Conservation (phyloP, 2,329 filamentous ascomycete genomes). For the Didymella glomerata region DNA sequence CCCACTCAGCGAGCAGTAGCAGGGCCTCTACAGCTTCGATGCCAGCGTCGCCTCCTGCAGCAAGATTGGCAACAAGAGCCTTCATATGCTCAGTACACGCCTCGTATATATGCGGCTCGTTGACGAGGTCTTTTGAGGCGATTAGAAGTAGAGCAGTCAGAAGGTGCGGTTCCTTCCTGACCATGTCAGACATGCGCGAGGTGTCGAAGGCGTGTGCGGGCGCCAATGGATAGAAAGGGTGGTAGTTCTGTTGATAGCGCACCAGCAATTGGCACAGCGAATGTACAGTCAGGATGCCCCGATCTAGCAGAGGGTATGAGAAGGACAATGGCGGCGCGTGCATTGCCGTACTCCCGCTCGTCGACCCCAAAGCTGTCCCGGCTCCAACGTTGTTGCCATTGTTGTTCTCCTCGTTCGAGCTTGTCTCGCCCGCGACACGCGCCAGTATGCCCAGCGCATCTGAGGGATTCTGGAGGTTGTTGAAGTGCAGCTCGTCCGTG, state of each 20-base stretch:
- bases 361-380: slow-evolving; percentile 14
- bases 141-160: slow-evolving; percentile 76
- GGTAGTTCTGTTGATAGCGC: slow-evolving; percentile 71
- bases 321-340: slow-evolving; percentile 44
- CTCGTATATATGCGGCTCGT: slow-evolving; percentile 69
- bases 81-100: slow-evolving; percentile 76
- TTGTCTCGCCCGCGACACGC: slow-evolving; percentile 54
- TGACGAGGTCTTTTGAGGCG: slow-evolving; percentile 73
- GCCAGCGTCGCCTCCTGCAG: slow-evolving; percentile 71
- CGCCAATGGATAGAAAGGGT: slow-evolving; percentile 75
- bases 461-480: slow-evolving; percentile 59
- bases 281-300: slow-evolving; percentile 54
- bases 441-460: slow-evolving; percentile 60
- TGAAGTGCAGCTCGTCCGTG: slow-evolving; percentile 49
- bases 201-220: slow-evolving; percentile 67
- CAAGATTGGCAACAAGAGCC: slow-evolving; percentile 70
- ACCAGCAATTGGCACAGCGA: slow-evolving; percentile 62
- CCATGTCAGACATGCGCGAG: slow-evolving; percentile 62
- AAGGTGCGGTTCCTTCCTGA: slow-evolving; percentile 70
- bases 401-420: slow-evolving; percentile 41
- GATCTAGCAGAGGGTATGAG: slow-evolving; percentile 55
- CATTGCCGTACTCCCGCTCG: slow-evolving; percentile 30
- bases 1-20: slow-evolving; percentile 76
- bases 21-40: slow-evolving; percentile 77
- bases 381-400: slow-evolving; percentile 8